Percentiles rank a stretch among this genome's conserved stretches.
phyloP scores from a whole-genome alignment of 805 yeast species.

The Metschnikowia vanudenii region DNA sequence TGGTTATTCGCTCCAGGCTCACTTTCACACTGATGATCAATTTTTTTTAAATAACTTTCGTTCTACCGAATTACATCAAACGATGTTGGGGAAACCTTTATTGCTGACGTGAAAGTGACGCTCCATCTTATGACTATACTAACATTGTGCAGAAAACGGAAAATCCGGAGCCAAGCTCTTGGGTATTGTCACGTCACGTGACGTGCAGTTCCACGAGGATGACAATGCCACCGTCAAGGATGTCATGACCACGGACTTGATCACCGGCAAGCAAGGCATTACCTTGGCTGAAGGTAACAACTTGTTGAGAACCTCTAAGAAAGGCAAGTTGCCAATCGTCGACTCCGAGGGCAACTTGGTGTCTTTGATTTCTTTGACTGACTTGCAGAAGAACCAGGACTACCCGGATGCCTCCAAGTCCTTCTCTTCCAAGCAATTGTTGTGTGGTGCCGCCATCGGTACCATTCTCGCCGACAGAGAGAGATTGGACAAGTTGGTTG shows the following conservation, averaged over 20 bases:
- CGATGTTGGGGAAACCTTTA: conserved; percentile 87
- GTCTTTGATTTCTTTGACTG: conserved; percentile 90
- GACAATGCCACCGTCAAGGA: conserved; percentile 59
- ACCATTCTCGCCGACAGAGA: conserved; percentile 85
- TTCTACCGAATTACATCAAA: conserved; percentile 97
- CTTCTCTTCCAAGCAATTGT: conserved; percentile 85
- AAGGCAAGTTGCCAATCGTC: conserved; percentile 95
- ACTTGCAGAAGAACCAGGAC: conserved; percentile 90
- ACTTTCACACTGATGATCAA: conserved; percentile 50
- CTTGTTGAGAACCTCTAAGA: conserved; percentile 86
- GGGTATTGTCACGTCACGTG: conserved; percentile 97
- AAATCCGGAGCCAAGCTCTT: conserved; percentile 82
- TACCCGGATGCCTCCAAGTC: conserved; percentile 96
- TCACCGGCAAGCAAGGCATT: conserved; percentile 82
- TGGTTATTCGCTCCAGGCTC: not conserved
- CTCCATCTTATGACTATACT: conserved; percentile 8
- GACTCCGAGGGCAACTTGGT: conserved; percentile 74
- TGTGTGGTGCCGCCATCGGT: conserved; percentile 99
- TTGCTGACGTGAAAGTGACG: conserved; percentile 18
- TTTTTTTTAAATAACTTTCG: conserved; percentile 81
- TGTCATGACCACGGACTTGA: conserved; percentile 86
- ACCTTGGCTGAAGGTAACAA: conserved; percentile 84
- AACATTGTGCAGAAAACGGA: conserved; percentile 64
- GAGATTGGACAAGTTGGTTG: conserved; percentile 81
- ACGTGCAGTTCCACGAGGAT: conserved; percentile 89